Base-by-base conservation (phyloP, 2,329 filamentous ascomycete species). In the Trichoderma lentiforme region DNA sequence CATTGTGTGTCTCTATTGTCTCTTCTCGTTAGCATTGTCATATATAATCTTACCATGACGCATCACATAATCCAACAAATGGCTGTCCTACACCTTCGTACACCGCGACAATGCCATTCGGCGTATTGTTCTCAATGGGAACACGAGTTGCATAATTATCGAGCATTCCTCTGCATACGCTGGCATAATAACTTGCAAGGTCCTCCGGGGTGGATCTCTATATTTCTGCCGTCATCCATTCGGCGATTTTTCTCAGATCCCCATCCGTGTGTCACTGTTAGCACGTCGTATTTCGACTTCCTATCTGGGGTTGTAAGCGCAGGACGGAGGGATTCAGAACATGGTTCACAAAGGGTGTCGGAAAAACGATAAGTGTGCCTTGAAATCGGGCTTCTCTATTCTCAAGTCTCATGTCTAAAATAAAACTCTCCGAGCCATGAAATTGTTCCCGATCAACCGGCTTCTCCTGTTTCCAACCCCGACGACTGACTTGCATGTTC, bases 401-500 rank as follows among this genome's bases (percentile, higher is more conserved):
- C 28, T 70, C 21, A 64, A 70, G 21, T 70, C 60, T 64, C 47
- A 63, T 63, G 60, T 70, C 58, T 70, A 70, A 70, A 43, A 70
- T 30, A 39, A 70, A 70, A 53, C 28, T 60, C 51, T 68, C 28
- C 28, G 53, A 60, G 34, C 47, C 66, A 57, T 69, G 67, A 63
- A 28, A 39, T 47, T 21, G n/a, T 51, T 51, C 51, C 68, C 60
- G 62, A 68, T 65, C 47, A 30, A 43, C 70, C 57, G 28, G 36
- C 63, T 60, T 72, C 56, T 72, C 63, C 63, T 68, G 57, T 72
- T 32, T 72, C 74, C 76, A 74, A 71, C 73, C 70, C 62, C 73
- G 72, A 68, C 75, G 74, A 74, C 76, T 75, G 78, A 78, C 78
- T 73, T 81, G 80, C 80, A 81, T 75, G 58, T 70, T 63, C 73